Conservation (phyloP, 202 grass and related monocot genomes). For the Thinopyrum obtusiflorum region DNA sequence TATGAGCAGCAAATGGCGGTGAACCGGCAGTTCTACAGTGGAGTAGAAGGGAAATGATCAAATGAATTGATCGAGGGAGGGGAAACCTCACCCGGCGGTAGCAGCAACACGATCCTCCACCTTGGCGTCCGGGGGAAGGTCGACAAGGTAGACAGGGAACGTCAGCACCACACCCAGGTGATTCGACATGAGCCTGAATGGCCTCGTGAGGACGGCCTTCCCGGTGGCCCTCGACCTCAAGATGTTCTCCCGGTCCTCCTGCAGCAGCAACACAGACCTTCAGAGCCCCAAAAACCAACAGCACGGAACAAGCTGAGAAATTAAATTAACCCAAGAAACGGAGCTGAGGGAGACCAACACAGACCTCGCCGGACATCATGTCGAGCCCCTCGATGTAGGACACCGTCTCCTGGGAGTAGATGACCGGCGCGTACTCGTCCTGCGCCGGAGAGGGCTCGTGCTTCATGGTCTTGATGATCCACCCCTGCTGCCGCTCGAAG, state of each 20-base stretch:
- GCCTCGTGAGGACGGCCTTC: constrained; percentile 87
- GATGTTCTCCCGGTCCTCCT: constrained; percentile 97
- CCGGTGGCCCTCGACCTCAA: constrained; percentile 70
- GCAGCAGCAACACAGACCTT: constrained; percentile 22
- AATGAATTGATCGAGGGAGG: not conserved
- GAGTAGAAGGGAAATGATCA: not conserved
- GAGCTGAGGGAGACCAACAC: not conserved
- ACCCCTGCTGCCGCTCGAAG: constrained; percentile 84
- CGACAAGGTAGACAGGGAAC: constrained; percentile 73
- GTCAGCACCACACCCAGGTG: constrained; percentile 94
- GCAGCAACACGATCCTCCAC: constrained; percentile 72
- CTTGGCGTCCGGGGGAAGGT: constrained; percentile 49
- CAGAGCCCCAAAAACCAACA: not conserved
- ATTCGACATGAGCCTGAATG: constrained; percentile 82
- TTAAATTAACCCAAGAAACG: not conserved
- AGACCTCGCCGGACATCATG: constrained; percentile 97
- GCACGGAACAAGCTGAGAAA: not conserved
- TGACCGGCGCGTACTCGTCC: constrained; percentile 91
- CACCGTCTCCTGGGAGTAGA: constrained; percentile 92
- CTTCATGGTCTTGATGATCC: constrained; percentile 97
- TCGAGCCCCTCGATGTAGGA: constrained; percentile 97
- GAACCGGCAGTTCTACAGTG: not conserved
- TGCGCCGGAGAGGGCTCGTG: constrained; percentile 70
- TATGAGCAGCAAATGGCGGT: not conserved
- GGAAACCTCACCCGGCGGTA: constrained; percentile 74